phyloP scores from a whole-genome alignment of 2,329 filamentous ascomycete species.

The Microdochium nivale region DNA sequence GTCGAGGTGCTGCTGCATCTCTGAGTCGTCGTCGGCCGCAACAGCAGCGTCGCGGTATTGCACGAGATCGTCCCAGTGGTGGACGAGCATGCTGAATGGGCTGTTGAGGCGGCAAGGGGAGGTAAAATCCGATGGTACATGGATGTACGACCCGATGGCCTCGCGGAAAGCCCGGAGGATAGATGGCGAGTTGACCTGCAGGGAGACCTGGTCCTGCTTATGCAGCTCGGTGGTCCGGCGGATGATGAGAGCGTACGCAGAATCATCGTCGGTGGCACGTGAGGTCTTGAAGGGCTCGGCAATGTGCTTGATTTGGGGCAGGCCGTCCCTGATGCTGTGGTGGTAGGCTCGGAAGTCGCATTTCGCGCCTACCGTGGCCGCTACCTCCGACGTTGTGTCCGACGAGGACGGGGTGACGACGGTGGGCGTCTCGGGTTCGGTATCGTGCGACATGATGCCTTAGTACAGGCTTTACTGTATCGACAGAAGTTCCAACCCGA shows the following conservation, averaged over 20 bases:
- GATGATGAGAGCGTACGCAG: conserved; percentile 6
- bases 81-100: conserved; percentile 9
- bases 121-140: conserved; percentile 8
- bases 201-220: conserved; percentile 3
- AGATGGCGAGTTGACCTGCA: conserved; percentile 10
- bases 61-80: conserved; percentile 11
- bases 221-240: conserved; percentile 4
- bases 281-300: conserved; percentile 4
- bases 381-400: too few relatives aligned
- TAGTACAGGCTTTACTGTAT: too few relatives aligned
- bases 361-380: too few relatives aligned
- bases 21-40: neutral
- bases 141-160: conserved; percentile 6
- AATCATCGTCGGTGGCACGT: conserved; percentile 1
- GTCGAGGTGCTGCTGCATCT: conserved; percentile 8
- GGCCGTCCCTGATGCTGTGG: conserved; percentile 5
- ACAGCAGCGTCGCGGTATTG: conserved; percentile 4
- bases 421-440: too few relatives aligned
- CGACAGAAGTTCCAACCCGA: too few relatives aligned
- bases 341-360: too few relatives aligned
- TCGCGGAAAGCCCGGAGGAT: conserved; percentile 7
- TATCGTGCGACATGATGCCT: too few relatives aligned
- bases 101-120: conserved; percentile 8
- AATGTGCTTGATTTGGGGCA: conserved; percentile 3
- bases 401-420: too few relatives aligned